Conservation (phyloP, 441 rosid species). For the Arabidopsis hybrid region DNA sequence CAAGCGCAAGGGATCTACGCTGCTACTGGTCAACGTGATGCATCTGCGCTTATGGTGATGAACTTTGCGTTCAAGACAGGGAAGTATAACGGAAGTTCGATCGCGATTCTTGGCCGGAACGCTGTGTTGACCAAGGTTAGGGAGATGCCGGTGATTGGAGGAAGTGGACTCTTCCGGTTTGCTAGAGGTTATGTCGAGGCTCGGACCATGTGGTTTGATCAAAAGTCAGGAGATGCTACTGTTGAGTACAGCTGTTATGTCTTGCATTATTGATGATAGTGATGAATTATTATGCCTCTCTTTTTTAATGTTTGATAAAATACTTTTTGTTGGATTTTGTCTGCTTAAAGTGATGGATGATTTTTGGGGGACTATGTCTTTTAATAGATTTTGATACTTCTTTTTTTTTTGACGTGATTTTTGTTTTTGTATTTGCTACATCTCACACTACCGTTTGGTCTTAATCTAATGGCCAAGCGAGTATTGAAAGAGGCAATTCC, state of each 20-base stretch:
- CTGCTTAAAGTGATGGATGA: neutral
- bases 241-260: conserved; percentile 71
- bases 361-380: neutral
- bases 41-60: conserved; percentile 52
- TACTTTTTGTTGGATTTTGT: neutral
- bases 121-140: conserved; percentile 46
- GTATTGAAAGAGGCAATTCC: neutral
- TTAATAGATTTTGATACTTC: neutral
- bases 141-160: conserved; percentile 75
- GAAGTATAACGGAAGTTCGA: conserved; percentile 71
- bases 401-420: neutral
- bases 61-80: conserved; percentile 65
- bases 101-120: conserved; percentile 66
- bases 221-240: conserved; percentile 56
- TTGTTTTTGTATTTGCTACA: neutral
- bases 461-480: neutral
- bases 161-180: conserved; percentile 72
- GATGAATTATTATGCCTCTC: neutral
- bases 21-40: conserved; percentile 51
- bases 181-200: conserved; percentile 77
- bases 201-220: conserved; percentile 46
- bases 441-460: neutral
- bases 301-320: neutral
- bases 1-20: conserved; percentile 76
- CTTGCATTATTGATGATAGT: conserved; percentile 56